Evolutionary conservation across 2,329 filamentous ascomycete genomes (phyloP).

Genomic region (Penicillium nordicum): DNA sequence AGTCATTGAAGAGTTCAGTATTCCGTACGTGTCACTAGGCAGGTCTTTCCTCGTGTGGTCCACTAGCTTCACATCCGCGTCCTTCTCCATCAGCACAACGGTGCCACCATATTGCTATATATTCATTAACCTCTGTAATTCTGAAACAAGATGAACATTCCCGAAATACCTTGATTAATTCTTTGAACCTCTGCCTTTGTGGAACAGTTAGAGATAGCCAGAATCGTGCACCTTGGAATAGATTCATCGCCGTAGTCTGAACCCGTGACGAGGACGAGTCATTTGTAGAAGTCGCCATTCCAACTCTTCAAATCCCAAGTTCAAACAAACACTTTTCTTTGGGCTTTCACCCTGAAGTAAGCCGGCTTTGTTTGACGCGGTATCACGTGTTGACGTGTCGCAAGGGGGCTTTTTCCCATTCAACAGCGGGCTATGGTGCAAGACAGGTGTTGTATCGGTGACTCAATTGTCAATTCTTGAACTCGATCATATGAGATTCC

Average conservation of each 20-base stretch:
- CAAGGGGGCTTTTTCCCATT: neutral
- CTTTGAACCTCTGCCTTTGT: slow-evolving; percentile 46
- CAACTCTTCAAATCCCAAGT: neutral
- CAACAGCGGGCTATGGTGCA: neutral
- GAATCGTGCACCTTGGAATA: slow-evolving; percentile 57
- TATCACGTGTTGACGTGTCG: slow-evolving; percentile 26
- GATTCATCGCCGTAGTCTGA: neutral
- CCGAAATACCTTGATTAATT: slow-evolving; percentile 45
- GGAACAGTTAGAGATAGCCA: slow-evolving; percentile 58
- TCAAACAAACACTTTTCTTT: neutral
- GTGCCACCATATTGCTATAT: slow-evolving; percentile 53
- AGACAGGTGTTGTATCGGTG: neutral
- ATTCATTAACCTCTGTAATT: neutral
- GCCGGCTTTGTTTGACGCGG: slow-evolving; percentile 17
- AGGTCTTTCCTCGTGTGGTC: slow-evolving; percentile 54
- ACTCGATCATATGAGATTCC: neutral
- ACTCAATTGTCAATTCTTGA: neutral
- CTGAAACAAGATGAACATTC: neutral
- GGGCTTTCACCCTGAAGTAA: neutral
- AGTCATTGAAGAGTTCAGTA: slow-evolving; percentile 25
- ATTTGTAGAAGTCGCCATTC: neutral
- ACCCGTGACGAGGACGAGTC: neutral
- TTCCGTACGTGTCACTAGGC: slow-evolving; percentile 47
- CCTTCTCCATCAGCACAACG: slow-evolving; percentile 51
- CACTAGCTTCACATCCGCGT: slow-evolving; percentile 57